Conservation (phyloP, 495 filamentous ascomycete genomes). For the Thozetella sp. region DNA sequence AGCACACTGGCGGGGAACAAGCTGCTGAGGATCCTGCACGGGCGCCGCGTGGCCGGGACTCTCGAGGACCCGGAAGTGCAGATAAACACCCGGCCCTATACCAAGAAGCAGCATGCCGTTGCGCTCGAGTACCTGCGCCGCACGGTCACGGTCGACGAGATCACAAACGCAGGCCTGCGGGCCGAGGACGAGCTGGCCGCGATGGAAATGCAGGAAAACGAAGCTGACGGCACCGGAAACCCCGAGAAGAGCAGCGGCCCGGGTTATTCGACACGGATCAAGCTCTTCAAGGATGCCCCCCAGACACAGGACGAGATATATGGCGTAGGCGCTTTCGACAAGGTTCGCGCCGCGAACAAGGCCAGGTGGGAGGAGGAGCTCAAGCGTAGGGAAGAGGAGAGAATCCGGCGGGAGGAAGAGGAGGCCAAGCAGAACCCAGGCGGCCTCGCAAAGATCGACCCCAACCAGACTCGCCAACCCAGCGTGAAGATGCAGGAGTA, state of each 20-base stretch:
- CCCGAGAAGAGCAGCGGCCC: constrained; percentile 26
- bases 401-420: constrained; percentile 47
- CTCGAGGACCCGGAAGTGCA: constrained; percentile 55
- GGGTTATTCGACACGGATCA: constrained; percentile 24
- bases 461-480: constrained; percentile 21
- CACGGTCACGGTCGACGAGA: constrained; percentile 74
- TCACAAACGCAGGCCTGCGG: constrained; percentile 53
- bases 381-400: constrained; percentile 49
- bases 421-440: constrained; percentile 54
- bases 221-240: constrained; percentile 17
- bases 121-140: constrained; percentile 71
- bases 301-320: constrained; percentile 31
- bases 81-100: constrained; percentile 29
- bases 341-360: constrained; percentile 44
- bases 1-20: constrained; percentile 58
- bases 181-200: constrained; percentile 62
- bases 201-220: constrained; percentile 56
- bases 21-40: constrained; percentile 70
- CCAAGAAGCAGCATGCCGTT: constrained; percentile 29
- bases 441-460: constrained; percentile 46
- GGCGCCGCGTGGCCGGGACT: constrained; percentile 73
- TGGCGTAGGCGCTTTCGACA: constrained; percentile 48
- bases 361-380: constrained; percentile 46
- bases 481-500: constrained; percentile 37
- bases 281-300: constrained; percentile 23